Evolutionary conservation across 805 yeast species (phyloP).

Genomic region (Nakazawaea anatomiae): DNA sequence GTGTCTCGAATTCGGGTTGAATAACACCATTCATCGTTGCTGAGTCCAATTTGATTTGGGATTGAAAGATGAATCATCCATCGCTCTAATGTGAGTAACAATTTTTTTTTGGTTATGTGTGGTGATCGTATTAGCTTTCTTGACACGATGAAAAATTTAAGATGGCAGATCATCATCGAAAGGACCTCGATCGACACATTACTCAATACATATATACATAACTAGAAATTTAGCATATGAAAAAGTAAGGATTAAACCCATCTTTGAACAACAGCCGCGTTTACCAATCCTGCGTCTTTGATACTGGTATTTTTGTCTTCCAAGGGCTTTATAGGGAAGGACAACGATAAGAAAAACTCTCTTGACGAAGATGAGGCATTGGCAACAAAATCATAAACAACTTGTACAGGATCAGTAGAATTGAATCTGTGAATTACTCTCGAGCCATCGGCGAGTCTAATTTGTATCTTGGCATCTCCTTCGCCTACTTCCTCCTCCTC

Average conservation of each 20-base stretch:
- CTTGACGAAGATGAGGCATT: constrained; percentile 37
- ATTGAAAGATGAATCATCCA: no score
- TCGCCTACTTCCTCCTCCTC: constrained; percentile 19
- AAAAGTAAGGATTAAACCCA: constrained; percentile 41
- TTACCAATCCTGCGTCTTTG: constrained; percentile 68
- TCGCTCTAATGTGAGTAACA: not conserved
- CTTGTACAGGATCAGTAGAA: constrained; percentile 57
- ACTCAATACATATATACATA: not conserved
- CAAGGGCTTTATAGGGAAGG: constrained; percentile 77
- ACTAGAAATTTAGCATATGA: not conserved
- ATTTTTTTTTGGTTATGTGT: not conserved
- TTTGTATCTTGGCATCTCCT: constrained; percentile 75
- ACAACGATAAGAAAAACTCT: constrained; percentile 62
- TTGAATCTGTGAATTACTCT: constrained; percentile 60
- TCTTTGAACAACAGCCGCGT: constrained; percentile 87
- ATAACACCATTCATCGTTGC: constrained; percentile 18
- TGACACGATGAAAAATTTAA: not conserved
- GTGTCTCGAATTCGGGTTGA: constrained; percentile 47
- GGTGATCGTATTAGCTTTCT: not conserved
- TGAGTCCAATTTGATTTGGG: not conserved
- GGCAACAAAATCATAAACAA: constrained; percentile 64
- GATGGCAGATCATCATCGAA: not conserved
- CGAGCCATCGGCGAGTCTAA: constrained; percentile 79
- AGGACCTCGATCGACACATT: not conserved
- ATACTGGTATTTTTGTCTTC: constrained; percentile 52